Percentiles rank a stretch among this genome's conserved stretches.
These are phyloP conservation scores for Beauveria pseudobassiana DNA, from an alignment of 2,329 filamentous ascomycete genomes.

Conservation along the genomic window DNA sequence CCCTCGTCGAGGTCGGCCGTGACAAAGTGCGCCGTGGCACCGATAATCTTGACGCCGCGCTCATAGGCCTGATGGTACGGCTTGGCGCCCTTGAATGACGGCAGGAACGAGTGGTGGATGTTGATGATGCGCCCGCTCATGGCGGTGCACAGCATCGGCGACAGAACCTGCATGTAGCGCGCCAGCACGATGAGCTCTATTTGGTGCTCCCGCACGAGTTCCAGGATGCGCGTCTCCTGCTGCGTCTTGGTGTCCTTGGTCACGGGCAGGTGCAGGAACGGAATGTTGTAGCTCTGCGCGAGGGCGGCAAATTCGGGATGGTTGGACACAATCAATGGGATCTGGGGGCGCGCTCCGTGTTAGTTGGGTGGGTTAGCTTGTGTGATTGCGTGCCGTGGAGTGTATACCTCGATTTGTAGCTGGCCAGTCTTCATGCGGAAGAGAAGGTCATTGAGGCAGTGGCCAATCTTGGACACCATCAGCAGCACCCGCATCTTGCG, in stretches of 20 bases:
- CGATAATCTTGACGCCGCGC: conserved; percentile 81
- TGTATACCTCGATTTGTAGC: conserved; percentile 54
- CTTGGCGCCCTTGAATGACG: conserved; percentile 80
- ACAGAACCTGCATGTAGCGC: conserved; percentile 83
- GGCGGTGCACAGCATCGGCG: conserved; percentile 62
- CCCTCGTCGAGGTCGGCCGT: conserved; percentile 80
- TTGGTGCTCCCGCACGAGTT: conserved; percentile 58
- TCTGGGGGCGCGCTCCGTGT: conserved; percentile 17
- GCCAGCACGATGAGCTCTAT: conserved; percentile 76
- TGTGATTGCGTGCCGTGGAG: background rate
- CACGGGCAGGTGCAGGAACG: conserved; percentile 75
- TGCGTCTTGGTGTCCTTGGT: conserved; percentile 67
- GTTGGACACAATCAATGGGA: conserved; percentile 76
- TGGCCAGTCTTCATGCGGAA: conserved; percentile 71
- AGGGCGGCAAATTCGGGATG: conserved; percentile 66
- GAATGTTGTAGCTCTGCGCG: conserved; percentile 65
- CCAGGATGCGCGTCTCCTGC: conserved; percentile 65
- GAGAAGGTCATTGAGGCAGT: conserved; percentile 77
- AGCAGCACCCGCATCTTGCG: conserved; percentile 71
- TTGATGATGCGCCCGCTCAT: conserved; percentile 89
- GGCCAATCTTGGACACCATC: conserved; percentile 86
- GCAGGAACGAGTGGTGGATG: conserved; percentile 83
- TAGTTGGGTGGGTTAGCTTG: background rate
- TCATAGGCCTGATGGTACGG: conserved; percentile 86
- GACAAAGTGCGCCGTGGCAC: conserved; percentile 79